Percentiles rank a stretch among this genome's conserved stretches.
These are phyloP conservation scores for Pholiota adiposa DNA, from an alignment of 1,284 basidiomycete genomes.

Conservation along the genomic window DNA sequence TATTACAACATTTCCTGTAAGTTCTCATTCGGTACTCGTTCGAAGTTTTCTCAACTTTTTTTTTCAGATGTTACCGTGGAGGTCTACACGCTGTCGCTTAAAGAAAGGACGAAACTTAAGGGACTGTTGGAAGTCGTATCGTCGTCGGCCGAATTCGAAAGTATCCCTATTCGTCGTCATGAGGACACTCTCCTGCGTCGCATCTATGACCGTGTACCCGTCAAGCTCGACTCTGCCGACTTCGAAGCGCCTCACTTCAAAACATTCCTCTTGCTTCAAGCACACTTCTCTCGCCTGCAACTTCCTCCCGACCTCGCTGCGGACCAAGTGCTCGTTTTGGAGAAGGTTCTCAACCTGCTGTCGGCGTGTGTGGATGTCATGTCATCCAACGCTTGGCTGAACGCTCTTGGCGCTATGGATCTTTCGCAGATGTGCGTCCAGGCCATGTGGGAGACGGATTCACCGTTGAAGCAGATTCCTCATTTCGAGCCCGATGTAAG, in stretches of 20 bases:
- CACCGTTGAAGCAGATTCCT: slow-evolving; percentile 93
- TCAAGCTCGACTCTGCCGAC: slow-evolving; percentile 87
- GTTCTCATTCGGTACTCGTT: slow-evolving; percentile 24
- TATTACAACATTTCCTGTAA: slow-evolving; percentile 90
- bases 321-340: slow-evolving; percentile 87
- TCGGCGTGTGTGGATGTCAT: slow-evolving; percentile 98
- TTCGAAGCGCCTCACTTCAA: slow-evolving; percentile 98
- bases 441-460: slow-evolving; percentile 97
- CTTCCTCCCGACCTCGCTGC: slow-evolving; percentile 93
- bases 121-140: slow-evolving; percentile 96
- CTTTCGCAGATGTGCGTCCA: slow-evolving; percentile 99
- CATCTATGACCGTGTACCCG: slow-evolving; percentile 96
- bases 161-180: slow-evolving; percentile 91
- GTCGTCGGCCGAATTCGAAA: slow-evolving; percentile 96
- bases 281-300: slow-evolving; percentile 92
- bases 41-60: neutral
- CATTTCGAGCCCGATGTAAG: slow-evolving; percentile 88
- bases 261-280: slow-evolving; percentile 95
- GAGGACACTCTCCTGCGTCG: slow-evolving; percentile 83
- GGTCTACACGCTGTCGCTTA: slow-evolving; percentile 89
- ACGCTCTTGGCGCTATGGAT: slow-evolving; percentile 97
- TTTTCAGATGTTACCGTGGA: slow-evolving; percentile 26
- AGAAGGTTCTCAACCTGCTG: slow-evolving; percentile 89
- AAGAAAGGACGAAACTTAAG: slow-evolving; percentile 97
- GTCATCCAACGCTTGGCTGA: slow-evolving; percentile 95